phyloP scores from a whole-genome alignment of 176 grass and related monocot species.

The Metroxylon sagu region DNA sequence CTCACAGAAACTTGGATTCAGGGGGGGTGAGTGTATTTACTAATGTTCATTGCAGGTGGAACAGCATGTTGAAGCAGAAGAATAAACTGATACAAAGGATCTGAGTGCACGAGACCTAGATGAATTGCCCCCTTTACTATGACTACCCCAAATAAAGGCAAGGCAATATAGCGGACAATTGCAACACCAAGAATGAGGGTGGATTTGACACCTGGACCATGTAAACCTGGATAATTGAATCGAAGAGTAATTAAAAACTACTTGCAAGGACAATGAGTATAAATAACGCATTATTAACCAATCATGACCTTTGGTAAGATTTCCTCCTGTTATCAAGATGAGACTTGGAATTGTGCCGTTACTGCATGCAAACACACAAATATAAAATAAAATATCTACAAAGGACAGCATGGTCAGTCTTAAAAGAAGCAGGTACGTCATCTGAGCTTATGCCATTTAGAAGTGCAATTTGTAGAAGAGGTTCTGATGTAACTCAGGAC shows the following conservation, averaged over 20 bases:
- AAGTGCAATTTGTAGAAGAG: too few species aligned
- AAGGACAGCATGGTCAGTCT: too few species aligned
- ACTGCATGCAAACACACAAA: conserved; percentile 11
- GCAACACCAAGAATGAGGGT: conserved; percentile 46
- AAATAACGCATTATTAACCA: too few species aligned
- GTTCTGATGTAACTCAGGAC: too few species aligned
- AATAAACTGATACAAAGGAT: conserved; percentile 83
- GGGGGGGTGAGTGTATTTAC: conserved; percentile 3
- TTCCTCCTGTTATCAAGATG: conserved; percentile 84
- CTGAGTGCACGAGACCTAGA: conserved; percentile 43
- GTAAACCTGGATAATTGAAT: conserved; percentile 32
- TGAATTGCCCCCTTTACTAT: conserved; percentile 48
- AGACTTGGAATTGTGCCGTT: conserved; percentile 66
- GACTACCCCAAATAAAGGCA: conserved; percentile 44
- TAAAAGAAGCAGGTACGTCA: too few species aligned
- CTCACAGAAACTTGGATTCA: too few species aligned
- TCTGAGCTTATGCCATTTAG: too few species aligned
- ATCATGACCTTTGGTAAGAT: conserved; percentile 56
- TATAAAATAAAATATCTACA: too few species aligned
- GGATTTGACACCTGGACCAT: conserved; percentile 28
- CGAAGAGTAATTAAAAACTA: too few species aligned
- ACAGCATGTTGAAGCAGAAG: conserved; percentile 77
- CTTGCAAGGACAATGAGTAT: too few species aligned
- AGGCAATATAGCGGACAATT: conserved; percentile 50
- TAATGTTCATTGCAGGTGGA: conserved; percentile 87